phyloP scores from a whole-genome alignment of 768 basidiomycete genomes.

The Rhizopogon roseolus region DNA sequence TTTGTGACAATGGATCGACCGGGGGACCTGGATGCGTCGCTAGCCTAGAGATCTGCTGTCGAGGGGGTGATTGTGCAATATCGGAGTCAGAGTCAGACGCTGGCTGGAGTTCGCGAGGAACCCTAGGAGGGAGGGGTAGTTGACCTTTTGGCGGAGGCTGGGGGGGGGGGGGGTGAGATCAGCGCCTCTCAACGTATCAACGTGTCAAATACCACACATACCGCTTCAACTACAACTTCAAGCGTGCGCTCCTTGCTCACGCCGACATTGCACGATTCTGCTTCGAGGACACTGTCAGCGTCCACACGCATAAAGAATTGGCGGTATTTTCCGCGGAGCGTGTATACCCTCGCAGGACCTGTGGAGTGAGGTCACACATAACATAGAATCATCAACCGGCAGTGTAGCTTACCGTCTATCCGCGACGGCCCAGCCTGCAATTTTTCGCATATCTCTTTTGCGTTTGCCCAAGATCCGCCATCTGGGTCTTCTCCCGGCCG shows the following conservation, averaged over 20 bases:
- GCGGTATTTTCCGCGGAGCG: conserved; percentile 61
- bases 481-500: conserved; percentile 39
- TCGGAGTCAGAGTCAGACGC: conserved; percentile 16
- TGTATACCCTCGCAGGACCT: conserved; percentile 70
- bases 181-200: background rate
- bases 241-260: conserved; percentile 52
- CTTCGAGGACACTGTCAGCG: conserved; percentile 44
- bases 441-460: conserved; percentile 51
- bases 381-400: background rate
- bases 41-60: background rate
- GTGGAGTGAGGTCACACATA: conserved; percentile 5
- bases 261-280: conserved; percentile 51
- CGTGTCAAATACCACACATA: conserved; percentile 23
- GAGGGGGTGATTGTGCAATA: conserved; percentile 6
- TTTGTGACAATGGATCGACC: conserved; percentile 21
- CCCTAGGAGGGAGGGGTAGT: conserved; percentile 17
- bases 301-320: conserved; percentile 65
- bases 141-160: conserved; percentile 23
- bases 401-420: conserved; percentile 51
- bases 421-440: conserved; percentile 60
- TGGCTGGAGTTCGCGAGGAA: conserved; percentile 6
- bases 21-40: conserved; percentile 5
- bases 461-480: conserved; percentile 70
- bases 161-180: conserved; percentile 7
- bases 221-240: conserved; percentile 54